A percentile compares a stretch with the other conserved stretches of the same genome.
These are phyloP conservation scores for Ophiostoma montium DNA, from an alignment of 2,329 filamentous ascomycete species.

Conservation along the genomic window DNA sequence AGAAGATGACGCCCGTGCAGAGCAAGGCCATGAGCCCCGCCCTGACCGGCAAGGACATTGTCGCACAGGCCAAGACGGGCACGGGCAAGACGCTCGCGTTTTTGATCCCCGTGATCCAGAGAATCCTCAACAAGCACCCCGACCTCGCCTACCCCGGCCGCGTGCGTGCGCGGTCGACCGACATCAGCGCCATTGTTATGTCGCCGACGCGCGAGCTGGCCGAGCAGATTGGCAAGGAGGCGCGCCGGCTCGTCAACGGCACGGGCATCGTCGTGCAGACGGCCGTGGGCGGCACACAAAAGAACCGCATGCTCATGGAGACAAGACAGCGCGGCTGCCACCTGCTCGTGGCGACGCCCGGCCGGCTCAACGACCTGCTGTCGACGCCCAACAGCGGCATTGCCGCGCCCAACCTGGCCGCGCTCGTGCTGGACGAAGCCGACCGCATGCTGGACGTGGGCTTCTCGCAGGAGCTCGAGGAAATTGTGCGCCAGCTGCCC, in stretches of 20 bases:
- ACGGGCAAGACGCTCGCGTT: constrained; percentile 96
- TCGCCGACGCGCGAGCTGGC: constrained; percentile 73
- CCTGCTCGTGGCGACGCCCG: constrained; percentile 80
- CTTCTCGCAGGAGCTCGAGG: constrained; percentile 50
- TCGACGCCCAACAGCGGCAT: constrained; percentile 50
- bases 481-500: constrained; percentile 51
- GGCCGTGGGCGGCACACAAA: constrained; percentile 87
- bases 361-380: constrained; percentile 71
- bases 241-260: constrained; percentile 46
- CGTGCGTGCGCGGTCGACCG: constrained; percentile 31
- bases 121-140: constrained; percentile 53
- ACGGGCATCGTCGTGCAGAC: constrained; percentile 56
- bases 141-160: constrained; percentile 34
- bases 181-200: constrained; percentile 56
- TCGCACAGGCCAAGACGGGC: constrained; percentile 92
- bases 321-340: constrained; percentile 71
- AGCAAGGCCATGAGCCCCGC: constrained; percentile 67
- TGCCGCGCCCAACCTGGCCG: constrained; percentile 61
- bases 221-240: constrained; percentile 69
- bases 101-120: constrained; percentile 71
- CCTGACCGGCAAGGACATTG: constrained; percentile 64
- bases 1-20: constrained; percentile 88
- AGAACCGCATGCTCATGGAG: constrained; percentile 48
- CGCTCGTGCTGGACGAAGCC: constrained; percentile 90
- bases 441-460: constrained; percentile 98